Evolutionary conservation across 192 early-diverging fungal genomes (phyloP).

Genomic region (Umbelopsis ramanniana): DNA sequence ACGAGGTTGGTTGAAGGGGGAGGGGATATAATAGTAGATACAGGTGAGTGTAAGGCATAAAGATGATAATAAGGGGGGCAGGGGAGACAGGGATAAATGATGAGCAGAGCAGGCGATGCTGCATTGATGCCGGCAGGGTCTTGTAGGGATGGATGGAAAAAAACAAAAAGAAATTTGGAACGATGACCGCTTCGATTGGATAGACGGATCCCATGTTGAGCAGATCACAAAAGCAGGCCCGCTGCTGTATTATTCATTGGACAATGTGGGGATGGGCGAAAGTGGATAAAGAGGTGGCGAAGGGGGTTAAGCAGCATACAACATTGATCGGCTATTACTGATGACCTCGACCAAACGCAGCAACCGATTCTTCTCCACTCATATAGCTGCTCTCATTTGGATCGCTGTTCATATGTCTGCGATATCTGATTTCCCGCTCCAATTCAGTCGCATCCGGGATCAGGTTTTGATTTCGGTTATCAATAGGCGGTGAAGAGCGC

Average conservation of each 20-base stretch:
- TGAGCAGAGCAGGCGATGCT: neutral
- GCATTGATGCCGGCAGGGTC: too few relatives aligned
- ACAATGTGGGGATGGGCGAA: neutral
- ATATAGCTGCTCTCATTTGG: slow-evolving; percentile 9
- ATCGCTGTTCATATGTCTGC: neutral
- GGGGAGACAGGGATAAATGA: neutral
- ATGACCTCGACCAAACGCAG: neutral
- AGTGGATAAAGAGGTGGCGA: neutral
- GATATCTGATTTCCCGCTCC: slow-evolving; percentile 4
- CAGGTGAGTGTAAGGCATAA: too few relatives aligned
- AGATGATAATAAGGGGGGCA: neutral
- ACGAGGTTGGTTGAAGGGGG: too few relatives aligned
- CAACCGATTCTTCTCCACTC: slow-evolving; percentile 19
- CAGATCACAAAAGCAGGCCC: slow-evolving; percentile 1
- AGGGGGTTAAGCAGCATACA: neutral
- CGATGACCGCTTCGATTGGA: too few relatives aligned
- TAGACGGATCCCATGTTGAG: neutral
- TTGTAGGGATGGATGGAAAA: neutral
- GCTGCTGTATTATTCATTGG: slow-evolving; percentile 6
- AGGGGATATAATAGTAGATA: too few relatives aligned
- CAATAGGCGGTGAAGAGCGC: neutral
- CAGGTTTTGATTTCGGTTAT: neutral
- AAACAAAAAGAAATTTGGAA: slow-evolving; percentile 1
- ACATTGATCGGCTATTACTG: neutral
- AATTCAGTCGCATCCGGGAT: slow-evolving; percentile 13